Percentiles rank a stretch among this genome's conserved stretches.
phyloP scores from a whole-genome alignment of 2,329 filamentous ascomycete species.

The Exserohilum rostratum region DNA sequence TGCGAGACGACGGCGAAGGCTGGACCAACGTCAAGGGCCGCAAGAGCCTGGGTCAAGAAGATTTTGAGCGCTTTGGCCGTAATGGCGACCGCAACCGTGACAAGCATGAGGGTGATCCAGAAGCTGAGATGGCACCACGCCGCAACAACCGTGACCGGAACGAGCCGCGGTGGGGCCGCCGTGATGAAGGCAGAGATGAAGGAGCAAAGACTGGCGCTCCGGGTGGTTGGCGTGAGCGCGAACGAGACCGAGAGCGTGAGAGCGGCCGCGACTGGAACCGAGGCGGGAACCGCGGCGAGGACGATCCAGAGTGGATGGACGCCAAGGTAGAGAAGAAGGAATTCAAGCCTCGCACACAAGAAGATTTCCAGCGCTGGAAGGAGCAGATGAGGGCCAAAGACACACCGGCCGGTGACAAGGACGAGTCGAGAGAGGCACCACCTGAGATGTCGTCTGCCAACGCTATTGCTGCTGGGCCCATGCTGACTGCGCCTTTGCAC shows the following conservation, averaged over 20 bases:
- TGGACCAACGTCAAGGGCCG: constrained; percentile 77
- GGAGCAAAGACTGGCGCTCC: constrained; percentile 50
- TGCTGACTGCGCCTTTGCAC: constrained; percentile 54
- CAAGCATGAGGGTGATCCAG: constrained; percentile 46
- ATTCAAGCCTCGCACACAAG: constrained; percentile 75
- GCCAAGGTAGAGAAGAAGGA: constrained; percentile 68
- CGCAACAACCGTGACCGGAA: constrained; percentile 70
- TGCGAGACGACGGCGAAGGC: constrained; percentile 66
- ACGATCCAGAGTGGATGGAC: constrained; percentile 92
- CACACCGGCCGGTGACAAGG: constrained; percentile 53
- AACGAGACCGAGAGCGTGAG: constrained; percentile 42
- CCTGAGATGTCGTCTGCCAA: constrained; percentile 27
- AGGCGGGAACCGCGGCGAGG: constrained; percentile 57
- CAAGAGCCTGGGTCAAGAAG: constrained; percentile 75
- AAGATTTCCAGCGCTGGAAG: constrained; percentile 95
- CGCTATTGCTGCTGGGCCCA: constrained; percentile 27
- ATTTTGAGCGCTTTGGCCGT: constrained; percentile 71
- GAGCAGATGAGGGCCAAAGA: constrained; percentile 80
- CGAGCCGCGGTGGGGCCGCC: constrained; percentile 73
- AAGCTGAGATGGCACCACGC: constrained; percentile 58
- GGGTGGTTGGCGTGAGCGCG: constrained; percentile 65
- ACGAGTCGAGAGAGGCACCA: constrained; percentile 44
- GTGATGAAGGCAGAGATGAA: constrained; percentile 61
- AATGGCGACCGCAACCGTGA: constrained; percentile 60
- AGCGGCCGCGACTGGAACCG: constrained; percentile 61